Base-by-base conservation (phyloP, 768 basidiomycete species). In the Russula griseocarnosa region DNA sequence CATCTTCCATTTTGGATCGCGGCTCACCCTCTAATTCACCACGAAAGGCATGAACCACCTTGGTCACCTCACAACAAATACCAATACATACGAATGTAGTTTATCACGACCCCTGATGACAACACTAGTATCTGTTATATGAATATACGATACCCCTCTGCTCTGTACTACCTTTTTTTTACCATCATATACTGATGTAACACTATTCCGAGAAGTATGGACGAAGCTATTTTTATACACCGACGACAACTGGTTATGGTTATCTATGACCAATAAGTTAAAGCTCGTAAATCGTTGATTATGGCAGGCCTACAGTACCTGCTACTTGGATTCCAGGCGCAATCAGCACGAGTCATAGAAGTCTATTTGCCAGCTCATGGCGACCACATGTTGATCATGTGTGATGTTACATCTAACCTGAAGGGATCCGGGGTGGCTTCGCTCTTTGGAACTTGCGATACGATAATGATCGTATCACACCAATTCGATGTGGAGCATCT, bases 11-110 rank as follows among this genome's bases (percentile, higher is more conserved):
- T 30, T 52, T 72, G 13, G 65, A 67, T 40, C 66, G 58, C n/a
- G 71, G 71, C 28, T 76, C 76, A 6, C 74, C 76, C 2, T 69
- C 71, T 26, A 71, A 70, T 62, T 78, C 77, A 9, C 77, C 77
- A 24, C 69, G 77, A 40, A 77, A 76, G 58, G 24, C 52, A 24
- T 66, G 38, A 66, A 44, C 0, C 58, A 32, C 20, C 24, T 56
- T n/a, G 16, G 18, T 54, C n/a, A 20, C 26, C 22, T 20, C 44
- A 42, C 36, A 36, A 36, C 36, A 13, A 13, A 36, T 36, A 36
- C 36, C 36, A 36, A 36, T 13, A 13, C 36, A 11, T 26, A 46
- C 30, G 38, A 40, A 34, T 30, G 30, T 50, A 46, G 50, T 24
- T 46, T 52, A 58, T 53, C 34, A 59, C 40, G 63, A 54, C 30